These are phyloP conservation scores for Cystobasidium tubakii DNA, from an alignment of 768 basidiomycete species.

Conservation along the genomic window DNA sequence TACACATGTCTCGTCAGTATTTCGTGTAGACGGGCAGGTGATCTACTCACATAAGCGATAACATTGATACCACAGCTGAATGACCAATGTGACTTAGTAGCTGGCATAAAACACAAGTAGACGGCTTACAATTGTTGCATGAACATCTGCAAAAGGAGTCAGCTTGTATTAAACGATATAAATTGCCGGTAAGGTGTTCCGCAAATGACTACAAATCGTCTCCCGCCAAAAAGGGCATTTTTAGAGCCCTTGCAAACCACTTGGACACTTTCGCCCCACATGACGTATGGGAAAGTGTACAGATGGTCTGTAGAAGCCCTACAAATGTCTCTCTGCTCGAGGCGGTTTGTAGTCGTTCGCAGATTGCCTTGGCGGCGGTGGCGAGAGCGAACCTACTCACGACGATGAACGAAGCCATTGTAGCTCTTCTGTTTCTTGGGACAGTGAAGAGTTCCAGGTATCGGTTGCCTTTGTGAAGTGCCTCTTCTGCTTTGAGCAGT, in stretches of 20 bases:
- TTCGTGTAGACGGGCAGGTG: background rate
- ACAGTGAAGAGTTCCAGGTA: constrained; percentile 51
- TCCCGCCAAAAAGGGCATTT: too few relatives aligned
- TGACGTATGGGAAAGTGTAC: too few relatives aligned
- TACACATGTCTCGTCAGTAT: background rate
- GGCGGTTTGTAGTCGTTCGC: too few relatives aligned
- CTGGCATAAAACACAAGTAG: background rate
- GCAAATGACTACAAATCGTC: too few relatives aligned
- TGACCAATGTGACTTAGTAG: background rate
- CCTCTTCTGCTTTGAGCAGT: constrained; percentile 29
- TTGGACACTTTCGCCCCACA: too few relatives aligned
- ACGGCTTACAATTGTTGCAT: constrained; percentile 36
- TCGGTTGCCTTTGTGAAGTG: constrained; percentile 43
- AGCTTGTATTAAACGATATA: too few relatives aligned
- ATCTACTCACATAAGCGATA: constrained; percentile 7
- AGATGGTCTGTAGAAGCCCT: too few relatives aligned
- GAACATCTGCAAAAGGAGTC: constrained; percentile 23
- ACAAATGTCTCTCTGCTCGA: too few relatives aligned
- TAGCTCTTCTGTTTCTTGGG: constrained; percentile 46
- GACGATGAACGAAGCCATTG: constrained; percentile 32
- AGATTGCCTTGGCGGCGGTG: too few relatives aligned
- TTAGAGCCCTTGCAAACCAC: too few relatives aligned
- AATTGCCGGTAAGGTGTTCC: too few relatives aligned
- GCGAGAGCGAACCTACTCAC: background rate
- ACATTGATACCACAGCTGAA: constrained; percentile 28